These are phyloP conservation scores for Lecanicillium sp. DNA, from an alignment of 2,329 filamentous ascomycete genomes.

Conservation along the genomic window DNA sequence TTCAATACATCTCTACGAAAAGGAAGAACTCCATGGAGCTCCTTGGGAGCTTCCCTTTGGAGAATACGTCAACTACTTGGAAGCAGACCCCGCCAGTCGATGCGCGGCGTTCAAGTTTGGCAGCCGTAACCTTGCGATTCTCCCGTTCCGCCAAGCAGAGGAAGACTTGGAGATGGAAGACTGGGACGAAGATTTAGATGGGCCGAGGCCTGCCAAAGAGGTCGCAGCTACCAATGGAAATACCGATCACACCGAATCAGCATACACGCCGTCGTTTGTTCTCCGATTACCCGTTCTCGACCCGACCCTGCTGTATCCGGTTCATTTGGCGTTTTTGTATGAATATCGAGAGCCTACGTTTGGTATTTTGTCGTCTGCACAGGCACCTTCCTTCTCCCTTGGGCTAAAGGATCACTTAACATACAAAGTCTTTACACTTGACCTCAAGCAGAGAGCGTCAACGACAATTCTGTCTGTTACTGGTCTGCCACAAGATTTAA, in stretches of 20 bases:
- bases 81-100: constrained; percentile 82
- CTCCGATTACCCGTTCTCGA: constrained; percentile 84
- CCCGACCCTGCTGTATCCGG: constrained; percentile 75
- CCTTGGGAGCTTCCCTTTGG: constrained; percentile 74
- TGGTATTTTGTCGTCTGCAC: constrained; percentile 77
- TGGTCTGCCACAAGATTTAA: constrained; percentile 80
- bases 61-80: constrained; percentile 71
- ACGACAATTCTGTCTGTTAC: constrained; percentile 85
- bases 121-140: constrained; percentile 76
- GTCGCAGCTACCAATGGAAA: constrained; percentile 25
- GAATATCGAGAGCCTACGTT: constrained; percentile 98
- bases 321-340: constrained; percentile 87
- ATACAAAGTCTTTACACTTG: constrained; percentile 92
- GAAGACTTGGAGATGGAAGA: constrained; percentile 89
- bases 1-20: constrained; percentile 97
- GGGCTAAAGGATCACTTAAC: constrained; percentile 78
- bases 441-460: constrained; percentile 85
- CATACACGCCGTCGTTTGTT: constrained; percentile 88
- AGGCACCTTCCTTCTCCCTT: constrained; percentile 65
- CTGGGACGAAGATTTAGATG: constrained; percentile 77
- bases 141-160: constrained; percentile 80
- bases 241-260: constrained; percentile 42
- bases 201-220: constrained; percentile 48
- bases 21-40: constrained; percentile 74
- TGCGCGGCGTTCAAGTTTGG: constrained; percentile 95